Base-by-base conservation (phyloP, 768 basidiomycete genomes). In the Hericium erinaceus region DNA sequence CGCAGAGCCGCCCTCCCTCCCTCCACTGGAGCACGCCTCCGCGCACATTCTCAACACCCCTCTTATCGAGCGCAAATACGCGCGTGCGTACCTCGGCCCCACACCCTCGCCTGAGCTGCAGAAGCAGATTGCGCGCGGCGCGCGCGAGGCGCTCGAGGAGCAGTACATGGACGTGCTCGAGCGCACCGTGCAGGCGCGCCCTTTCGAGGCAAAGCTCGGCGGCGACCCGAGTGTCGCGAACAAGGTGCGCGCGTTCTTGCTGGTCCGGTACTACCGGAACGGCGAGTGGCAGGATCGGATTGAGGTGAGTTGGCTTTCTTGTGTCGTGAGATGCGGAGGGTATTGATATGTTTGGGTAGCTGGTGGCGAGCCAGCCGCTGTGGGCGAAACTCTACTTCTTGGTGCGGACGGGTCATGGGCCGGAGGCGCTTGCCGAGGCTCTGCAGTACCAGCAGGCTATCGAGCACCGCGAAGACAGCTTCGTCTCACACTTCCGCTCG, bases 311-410 rank as follows among this genome's bases (percentile, higher is more conserved):
- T 9, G 22, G 15, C n/a, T 51, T 16, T 40, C 46, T 39, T 18
- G 7, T 51, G 33, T 38, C 20, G 24, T 4, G 15, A 4, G 40
- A 11, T 16, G 2, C 15, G 13, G 39, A 13, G 11, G 26, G 3
- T 37, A n/a, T 38, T 55, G 39, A 59, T 5, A n/a, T 13, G 39
- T 37, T n/a, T 13, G 8, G 8, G 16, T 55, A 95, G 89, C 74
- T 93, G 58, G 83, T 95, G 22, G 85, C 88, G 57, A 89, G 89
- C 10, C 87, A 89, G 64, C 92, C 94, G 1, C 64, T 98, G 12
- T 99, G 94, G 93, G 95, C 95, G 10, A 86, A 91, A 57, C 68
- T 95, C n/a, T 98, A 91, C 72, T 95, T 88, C 73, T 80, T 99
- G 15, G 77, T 99, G 10, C 84, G 95, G 24, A 87, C 87, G 1